phyloP scores from a whole-genome alignment of 371 early-diverging fungal species.

The Mucor irregularis region DNA sequence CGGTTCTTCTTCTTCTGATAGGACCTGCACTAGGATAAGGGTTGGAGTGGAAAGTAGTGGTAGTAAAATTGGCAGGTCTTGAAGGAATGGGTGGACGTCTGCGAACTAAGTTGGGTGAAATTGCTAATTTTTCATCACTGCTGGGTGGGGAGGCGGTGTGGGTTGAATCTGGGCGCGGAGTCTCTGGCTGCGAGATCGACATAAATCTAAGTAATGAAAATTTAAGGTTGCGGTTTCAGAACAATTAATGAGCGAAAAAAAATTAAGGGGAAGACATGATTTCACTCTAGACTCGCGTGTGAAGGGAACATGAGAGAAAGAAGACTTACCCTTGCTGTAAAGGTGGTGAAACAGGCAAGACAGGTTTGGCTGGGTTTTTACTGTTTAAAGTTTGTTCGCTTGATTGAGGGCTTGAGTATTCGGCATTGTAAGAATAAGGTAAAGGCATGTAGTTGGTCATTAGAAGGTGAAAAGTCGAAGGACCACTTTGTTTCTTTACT shows the following conservation, averaged over 20 bases:
- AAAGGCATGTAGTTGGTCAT: conserved; percentile 18
- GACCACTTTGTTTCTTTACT: neutral
- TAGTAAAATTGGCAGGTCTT: conserved; percentile 33
- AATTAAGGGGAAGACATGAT: neutral
- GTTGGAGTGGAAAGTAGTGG: conserved; percentile 27
- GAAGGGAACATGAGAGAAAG: neutral
- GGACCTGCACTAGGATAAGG: conserved; percentile 28
- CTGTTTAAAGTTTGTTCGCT: neutral
- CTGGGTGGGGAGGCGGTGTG: neutral
- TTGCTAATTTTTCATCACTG: conserved; percentile 23
- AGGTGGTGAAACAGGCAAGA: conserved; percentile 10
- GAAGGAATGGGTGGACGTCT: conserved; percentile 25
- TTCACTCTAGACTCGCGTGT: neutral
- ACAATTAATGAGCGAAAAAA: neutral
- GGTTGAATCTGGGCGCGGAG: conserved; percentile 11
- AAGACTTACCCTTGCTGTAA: conserved; percentile 18
- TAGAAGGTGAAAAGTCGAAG: neutral
- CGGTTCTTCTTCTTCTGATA: conserved; percentile 41
- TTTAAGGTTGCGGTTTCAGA: conserved; percentile 1
- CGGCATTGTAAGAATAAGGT: conserved; percentile 14
- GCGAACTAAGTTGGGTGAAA: conserved; percentile 26
- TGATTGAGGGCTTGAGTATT: conserved; percentile 3
- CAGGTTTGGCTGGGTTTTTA: conserved; percentile 6
- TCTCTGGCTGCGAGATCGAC: conserved; percentile 22
- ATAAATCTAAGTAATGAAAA: conserved; percentile 5